Evolutionary conservation across 2,329 filamentous ascomycete genomes (phyloP), one percentile per base, ranked within the genome.

Genomic region (Pseudocercospora pini-densiflorae): DNA sequence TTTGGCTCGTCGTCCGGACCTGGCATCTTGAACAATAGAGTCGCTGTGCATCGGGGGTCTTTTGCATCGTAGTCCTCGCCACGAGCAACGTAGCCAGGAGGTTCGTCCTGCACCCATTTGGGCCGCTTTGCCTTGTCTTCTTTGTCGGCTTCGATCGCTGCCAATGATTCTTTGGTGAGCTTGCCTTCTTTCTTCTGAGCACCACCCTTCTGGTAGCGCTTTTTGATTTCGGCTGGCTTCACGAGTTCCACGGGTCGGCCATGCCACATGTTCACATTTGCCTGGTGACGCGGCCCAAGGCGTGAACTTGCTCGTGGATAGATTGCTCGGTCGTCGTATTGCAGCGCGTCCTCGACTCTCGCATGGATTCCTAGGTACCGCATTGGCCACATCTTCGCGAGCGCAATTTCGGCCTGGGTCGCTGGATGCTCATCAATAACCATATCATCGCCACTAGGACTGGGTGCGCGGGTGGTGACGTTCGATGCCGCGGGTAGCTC

Each of bases 351-450:
- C 79, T 98, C 94, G 0, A 95, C 91, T 71, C 93, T 92, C 80
- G 94, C 97, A 80, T 99, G 95, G 72, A 97, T 93, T 43, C 95
- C 95, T 6, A 99, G 83, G 78, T 99, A 99, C 67, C 95, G 89
- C 82, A 95, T 98, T 1, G 93, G 94, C 95, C 95, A 99, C 75
- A 97, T 87, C 74, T 93, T 95, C 33, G 94, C 93, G 72, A 97
- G 91, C 65, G 95, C 92, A 65, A 94, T 91, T 77, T 98, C 94
- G 76, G 97, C 93, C 64, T 91, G 88, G 0, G 94, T 97, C 9
- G 85, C 87, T 33, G 86, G 84, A 66, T 86, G 84, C 62, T 88
- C 86, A 65, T 89, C 86, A 47, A 87, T 84, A 53, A 88, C 81
- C 16, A 81, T 80, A 12, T 83, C 86, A 8, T 79, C 78, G 40